phyloP scores from a whole-genome alignment of 2,329 filamentous ascomycete species.

The Aspergillus pseudoterreus region DNA sequence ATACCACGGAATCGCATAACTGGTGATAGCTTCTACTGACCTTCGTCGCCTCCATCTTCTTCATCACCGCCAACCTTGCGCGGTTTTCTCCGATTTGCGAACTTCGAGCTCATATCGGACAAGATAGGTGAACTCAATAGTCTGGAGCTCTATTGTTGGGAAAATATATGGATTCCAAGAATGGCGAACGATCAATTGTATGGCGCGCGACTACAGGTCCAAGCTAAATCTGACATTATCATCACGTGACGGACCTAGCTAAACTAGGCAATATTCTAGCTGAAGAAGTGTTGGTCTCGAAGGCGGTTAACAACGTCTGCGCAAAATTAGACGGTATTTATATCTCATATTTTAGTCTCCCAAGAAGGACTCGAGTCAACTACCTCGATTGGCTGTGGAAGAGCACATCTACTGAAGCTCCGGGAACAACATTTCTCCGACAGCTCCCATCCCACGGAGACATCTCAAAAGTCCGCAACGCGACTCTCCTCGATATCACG shows the following conservation, averaged over 20 bases:
- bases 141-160: neutral
- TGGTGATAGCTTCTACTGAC: constrained; percentile 31
- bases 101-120: constrained; percentile 50
- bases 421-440: constrained; percentile 36
- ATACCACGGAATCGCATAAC: neutral
- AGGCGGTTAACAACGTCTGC: too few species aligned
- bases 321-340: too few species aligned
- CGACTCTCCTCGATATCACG: constrained; percentile 20
- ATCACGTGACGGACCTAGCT: neutral
- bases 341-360: too few species aligned
- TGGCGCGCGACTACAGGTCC: too few species aligned
- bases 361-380: too few species aligned
- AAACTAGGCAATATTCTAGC: neutral
- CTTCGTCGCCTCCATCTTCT: constrained; percentile 34
- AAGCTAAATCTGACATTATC: too few species aligned
- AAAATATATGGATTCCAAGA: neutral
- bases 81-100: constrained; percentile 61
- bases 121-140: neutral
- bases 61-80: constrained; percentile 73
- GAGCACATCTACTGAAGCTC: constrained; percentile 10
- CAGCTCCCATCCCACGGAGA: constrained; percentile 23
- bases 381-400: neutral
- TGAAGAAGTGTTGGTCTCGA: neutral
- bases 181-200: too few species aligned
- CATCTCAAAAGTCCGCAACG: constrained; percentile 26